Base-by-base conservation (phyloP, 257 asterid genomes). In the Rubia yunnanensis region DNA sequence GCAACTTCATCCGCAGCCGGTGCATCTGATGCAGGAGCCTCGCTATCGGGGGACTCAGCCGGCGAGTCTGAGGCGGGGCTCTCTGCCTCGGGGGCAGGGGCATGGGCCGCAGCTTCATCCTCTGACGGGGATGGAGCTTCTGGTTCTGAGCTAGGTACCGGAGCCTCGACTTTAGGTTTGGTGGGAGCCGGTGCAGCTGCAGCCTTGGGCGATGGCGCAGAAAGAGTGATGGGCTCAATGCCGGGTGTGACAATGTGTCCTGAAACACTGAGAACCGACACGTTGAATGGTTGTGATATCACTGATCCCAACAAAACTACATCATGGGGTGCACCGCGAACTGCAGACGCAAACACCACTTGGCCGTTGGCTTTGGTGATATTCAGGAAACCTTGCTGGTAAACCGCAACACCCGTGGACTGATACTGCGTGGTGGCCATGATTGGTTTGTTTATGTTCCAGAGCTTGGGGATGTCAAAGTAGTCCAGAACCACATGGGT, bases 401-500 rank as follows among this genome's bases (percentile, higher is more conserved):
- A 63, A 4, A 59, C 32, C 17, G 85, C 82, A 14, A 24, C 24
- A 24, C 82, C 85, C 2, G 78, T 71, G 26, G 72, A 34, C 46
- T 89, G 96, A 72, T 24, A 87, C 67, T 89, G 76, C 5, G 83
- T 92, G 60, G 95, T 84, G 72, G 80, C 58, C 9, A 48, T 73
- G 0, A 71, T 39, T 26, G 88, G 69, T 44, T 70, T 78, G 53
- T 78, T 62, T 60, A 87, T 63, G 61, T 68, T 80, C 72, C 48
- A 65, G 48, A 92, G 88, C 70, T 92, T 92, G 66, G 72, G 0
- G 15, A 61, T 52, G 20, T 86, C 96, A 39, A 53, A 92, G 79
- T 88, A 88, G 52, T 92, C 98, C 48, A 89, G 86, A 55, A 89
- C 54, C 13, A 92, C 71, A 59, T 92, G 96, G 72, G 60, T 78